Evolutionary conservation across 2,329 filamentous ascomycete genomes (phyloP), one percentile per base, ranked within the genome.

Genomic region (Neoascochyta sp.): DNA sequence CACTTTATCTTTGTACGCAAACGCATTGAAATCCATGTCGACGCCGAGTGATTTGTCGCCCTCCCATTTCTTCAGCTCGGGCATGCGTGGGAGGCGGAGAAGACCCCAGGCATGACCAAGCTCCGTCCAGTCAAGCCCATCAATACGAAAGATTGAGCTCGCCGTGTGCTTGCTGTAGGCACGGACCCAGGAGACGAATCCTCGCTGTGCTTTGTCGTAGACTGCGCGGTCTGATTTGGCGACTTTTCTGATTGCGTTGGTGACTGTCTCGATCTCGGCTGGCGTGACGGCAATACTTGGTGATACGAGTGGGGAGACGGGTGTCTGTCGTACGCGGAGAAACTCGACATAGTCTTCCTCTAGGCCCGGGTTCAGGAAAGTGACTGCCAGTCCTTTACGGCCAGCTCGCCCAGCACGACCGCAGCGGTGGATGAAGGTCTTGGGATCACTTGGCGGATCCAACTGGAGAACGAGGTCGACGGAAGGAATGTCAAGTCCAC

Each of bases 321-420:
- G 89, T 0, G 89, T 95, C 60, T 93, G 86, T 12, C 89, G 80
- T 11, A 95, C 80, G 27, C 85, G 81, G 3, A 98, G 71, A 48
- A 95, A 96, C 2, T 81, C 76, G 2, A 95, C 74, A 54, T 95
- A 96, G 52, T 93, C 88, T 61, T 92, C 86, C 63, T 96, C 92
- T 11, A 80, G 41, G 1, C 88, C 88, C 0, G 86, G 83, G 6
- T 85, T 86, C 11, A 98, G 72, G 59, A 98, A 81, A 1, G 93
- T 81, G 2, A 96, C 77, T 9, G 88, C 87, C 12, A 95, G 67
- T 0, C 92, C 92, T 39, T 82, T 81, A 11, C 78, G 71, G 6
- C 78, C 78, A 1, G 78, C 78, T 36, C 78, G 67, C 5, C 78
- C 78, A 9, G 78, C 76, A 20, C 78, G 74, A 17, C 78, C 78